Conservation (phyloP, 148 eudicot genomes). For the Silene conica region DNA sequence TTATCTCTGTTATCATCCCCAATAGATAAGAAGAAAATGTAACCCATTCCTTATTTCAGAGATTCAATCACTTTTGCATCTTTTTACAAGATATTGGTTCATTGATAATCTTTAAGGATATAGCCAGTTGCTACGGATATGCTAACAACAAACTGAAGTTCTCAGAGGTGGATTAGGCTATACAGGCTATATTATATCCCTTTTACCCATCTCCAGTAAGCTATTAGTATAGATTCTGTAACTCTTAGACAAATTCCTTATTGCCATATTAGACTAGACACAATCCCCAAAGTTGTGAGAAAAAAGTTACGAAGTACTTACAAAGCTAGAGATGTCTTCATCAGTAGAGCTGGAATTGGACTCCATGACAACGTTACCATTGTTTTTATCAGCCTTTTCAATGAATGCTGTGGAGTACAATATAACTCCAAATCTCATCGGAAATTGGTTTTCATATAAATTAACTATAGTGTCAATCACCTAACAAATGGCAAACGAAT, state of each 20-base stretch:
- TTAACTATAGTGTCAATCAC: conserved; percentile 57
- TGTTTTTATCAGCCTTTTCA: conserved; percentile 48
- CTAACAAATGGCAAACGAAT: conserved; percentile 36
- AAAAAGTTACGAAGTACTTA: conserved; percentile 24
- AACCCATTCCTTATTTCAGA: neutral
- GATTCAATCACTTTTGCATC: neutral
- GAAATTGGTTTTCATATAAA: conserved; percentile 82
- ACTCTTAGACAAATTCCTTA: neutral
- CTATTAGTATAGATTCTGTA: neutral
- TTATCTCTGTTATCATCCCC: neutral
- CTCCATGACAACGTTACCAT: conserved; percentile 40
- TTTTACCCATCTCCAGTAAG: neutral
- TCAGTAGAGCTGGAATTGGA: conserved; percentile 26
- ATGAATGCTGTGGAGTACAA: conserved; percentile 61
- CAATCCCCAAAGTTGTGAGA: neutral
- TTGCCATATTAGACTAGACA: neutral
- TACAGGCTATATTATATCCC: neutral
- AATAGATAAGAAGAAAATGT: neutral
- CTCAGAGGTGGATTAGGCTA: neutral
- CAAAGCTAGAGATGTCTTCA: conserved; percentile 80
- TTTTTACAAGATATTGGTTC: no score
- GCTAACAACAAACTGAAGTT: neutral
- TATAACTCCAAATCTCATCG: conserved; percentile 87
- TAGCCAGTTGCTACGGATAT: neutral
- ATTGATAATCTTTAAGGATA: no score